These are phyloP conservation scores for Mycena belliarum DNA, from an alignment of 768 basidiomycete genomes.

Conservation along the genomic window DNA sequence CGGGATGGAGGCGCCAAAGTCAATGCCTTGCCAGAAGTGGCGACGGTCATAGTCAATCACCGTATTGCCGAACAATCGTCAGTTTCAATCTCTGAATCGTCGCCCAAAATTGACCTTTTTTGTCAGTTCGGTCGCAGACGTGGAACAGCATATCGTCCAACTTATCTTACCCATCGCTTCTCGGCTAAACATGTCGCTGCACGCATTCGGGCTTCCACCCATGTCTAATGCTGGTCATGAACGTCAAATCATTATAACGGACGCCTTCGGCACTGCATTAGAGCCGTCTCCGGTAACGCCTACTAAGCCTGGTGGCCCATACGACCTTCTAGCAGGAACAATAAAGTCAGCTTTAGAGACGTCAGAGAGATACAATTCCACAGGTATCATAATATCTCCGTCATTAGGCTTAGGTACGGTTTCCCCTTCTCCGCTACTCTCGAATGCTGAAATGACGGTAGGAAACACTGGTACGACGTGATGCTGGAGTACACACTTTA, in stretches of 20 bases:
- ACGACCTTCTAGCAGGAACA: conserved; percentile 36
- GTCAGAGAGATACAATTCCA: conserved; percentile 24
- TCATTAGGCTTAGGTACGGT: conserved; percentile 33
- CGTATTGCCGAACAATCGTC: conserved; percentile 45
- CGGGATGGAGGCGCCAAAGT: conserved; percentile 41
- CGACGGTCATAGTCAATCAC: conserved; percentile 47
- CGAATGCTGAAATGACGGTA: neutral
- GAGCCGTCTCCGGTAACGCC: conserved; percentile 50
- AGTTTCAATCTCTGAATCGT: neutral
- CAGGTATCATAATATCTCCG: conserved; percentile 25
- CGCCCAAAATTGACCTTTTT: neutral
- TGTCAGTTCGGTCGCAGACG: conserved; percentile 31
- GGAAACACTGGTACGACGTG: too few species aligned
- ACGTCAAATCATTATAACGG: conserved; percentile 35
- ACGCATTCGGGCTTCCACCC: conserved; percentile 33
- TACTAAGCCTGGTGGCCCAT: conserved; percentile 24
- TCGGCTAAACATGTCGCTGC: conserved; percentile 37
- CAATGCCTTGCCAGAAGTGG: conserved; percentile 58
- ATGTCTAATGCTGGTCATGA: conserved; percentile 8
- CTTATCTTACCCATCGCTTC: conserved; percentile 35
- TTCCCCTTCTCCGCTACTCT: conserved; percentile 8
- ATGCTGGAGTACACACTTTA: too few species aligned
- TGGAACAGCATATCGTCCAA: conserved; percentile 28
- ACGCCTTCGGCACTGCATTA: conserved; percentile 38
- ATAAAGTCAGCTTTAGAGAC: conserved; percentile 38